Conservation (phyloP, 2,329 filamentous ascomycete species). For the Botrytis medusae region DNA sequence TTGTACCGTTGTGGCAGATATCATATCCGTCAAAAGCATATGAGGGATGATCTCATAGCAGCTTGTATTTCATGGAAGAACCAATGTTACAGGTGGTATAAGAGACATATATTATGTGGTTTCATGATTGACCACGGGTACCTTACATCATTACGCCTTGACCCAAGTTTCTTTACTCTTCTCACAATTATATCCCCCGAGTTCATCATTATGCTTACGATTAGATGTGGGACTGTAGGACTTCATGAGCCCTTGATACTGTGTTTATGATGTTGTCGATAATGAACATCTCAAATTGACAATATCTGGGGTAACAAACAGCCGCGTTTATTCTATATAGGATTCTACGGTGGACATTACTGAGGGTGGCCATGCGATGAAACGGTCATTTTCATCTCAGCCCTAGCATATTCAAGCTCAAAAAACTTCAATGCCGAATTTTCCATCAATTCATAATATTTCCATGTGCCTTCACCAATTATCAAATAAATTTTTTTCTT, state of each 20-base stretch:
- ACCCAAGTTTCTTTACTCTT: background rate
- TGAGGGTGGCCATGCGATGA: background rate
- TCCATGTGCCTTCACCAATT: background rate
- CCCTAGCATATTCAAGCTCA: background rate
- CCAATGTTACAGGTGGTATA: slow-evolving; percentile 25
- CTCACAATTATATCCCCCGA: background rate
- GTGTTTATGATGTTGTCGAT: background rate
- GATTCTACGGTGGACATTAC: background rate
- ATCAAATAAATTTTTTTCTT: background rate
- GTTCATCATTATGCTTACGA: slow-evolving; percentile 1
- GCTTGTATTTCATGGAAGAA: slow-evolving; percentile 32
- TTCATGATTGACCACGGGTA: slow-evolving; percentile 29
- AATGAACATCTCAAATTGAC: background rate
- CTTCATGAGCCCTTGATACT: background rate
- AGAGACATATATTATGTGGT: slow-evolving; percentile 25
- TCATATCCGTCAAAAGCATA: background rate
- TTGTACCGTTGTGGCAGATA: slow-evolving; percentile 10
- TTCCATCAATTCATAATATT: background rate
- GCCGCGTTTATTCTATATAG: background rate
- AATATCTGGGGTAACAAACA: background rate
- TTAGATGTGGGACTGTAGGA: background rate
- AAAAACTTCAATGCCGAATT: background rate
- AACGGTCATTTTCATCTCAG: background rate
- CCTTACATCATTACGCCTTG: background rate
- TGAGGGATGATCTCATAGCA: background rate